These are phyloP conservation scores for Hypocrella siamensis DNA, from an alignment of 2,329 filamentous ascomycete species.

Conservation along the genomic window DNA sequence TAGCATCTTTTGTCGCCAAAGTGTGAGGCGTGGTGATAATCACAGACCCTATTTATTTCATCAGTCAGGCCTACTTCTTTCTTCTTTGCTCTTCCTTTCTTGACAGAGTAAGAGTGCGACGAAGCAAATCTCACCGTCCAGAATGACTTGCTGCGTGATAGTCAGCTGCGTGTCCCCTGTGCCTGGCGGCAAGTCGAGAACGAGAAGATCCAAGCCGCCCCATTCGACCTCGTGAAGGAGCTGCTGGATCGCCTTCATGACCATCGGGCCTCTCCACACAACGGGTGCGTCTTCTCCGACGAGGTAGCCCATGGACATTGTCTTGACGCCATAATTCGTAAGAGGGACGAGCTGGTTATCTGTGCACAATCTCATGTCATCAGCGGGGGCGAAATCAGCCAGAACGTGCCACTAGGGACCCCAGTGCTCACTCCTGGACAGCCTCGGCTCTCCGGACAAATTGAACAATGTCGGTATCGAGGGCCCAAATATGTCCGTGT, in stretches of 20 bases:
- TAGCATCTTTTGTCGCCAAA: constrained; percentile 77
- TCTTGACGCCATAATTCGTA: constrained; percentile 89
- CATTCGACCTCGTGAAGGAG: constrained; percentile 91
- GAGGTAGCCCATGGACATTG: constrained; percentile 97
- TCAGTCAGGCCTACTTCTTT: too few relatives aligned
- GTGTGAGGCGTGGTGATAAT: constrained; percentile 92
- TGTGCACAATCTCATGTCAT: constrained; percentile 12
- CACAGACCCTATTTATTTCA: constrained; percentile 54
- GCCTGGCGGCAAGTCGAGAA: constrained; percentile 83
- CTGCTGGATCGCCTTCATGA: constrained; percentile 93
- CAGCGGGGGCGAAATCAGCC: not conserved
- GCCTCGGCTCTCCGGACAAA: constrained; percentile 60
- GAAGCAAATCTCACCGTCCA: constrained; percentile 47
- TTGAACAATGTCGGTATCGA: constrained; percentile 85
- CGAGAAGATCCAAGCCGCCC: constrained; percentile 74
- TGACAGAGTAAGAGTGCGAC: not conserved
- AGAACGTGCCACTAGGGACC: constrained; percentile 2
- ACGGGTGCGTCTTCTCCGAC: constrained; percentile 67
- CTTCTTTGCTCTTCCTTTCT: too few relatives aligned
- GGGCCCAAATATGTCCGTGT: constrained; percentile 93
- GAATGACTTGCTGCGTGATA: constrained; percentile 85
- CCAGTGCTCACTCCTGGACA: constrained; percentile 48
- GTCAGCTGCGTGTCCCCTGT: constrained; percentile 93
- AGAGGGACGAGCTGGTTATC: constrained; percentile 73
- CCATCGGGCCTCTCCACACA: constrained; percentile 92